Base-by-base conservation (phyloP, 2,329 filamentous ascomycete genomes). In the Fusarium keratoplasticum region DNA sequence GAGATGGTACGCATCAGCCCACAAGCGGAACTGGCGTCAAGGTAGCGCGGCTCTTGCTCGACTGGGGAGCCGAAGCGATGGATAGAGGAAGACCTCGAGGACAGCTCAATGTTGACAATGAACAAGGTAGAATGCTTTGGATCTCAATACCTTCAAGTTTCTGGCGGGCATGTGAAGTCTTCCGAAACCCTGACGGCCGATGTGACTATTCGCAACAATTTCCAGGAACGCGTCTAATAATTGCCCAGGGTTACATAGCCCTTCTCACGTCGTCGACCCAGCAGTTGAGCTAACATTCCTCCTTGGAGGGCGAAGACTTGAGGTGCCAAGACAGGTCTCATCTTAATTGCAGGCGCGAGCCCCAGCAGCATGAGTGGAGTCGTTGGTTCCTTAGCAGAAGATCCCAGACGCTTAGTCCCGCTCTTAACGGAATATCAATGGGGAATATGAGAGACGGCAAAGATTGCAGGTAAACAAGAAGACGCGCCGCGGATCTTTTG, bases 301-400 rank as follows among this genome's bases (percentile, higher is more conserved):
- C 76, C 70, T 74, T 67, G 70, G 76, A 77, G 70, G 35, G 60
- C 2, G 55, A 69, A 38, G 35, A 79, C 44, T 69, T 58, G 58
- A 69, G 61, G 54, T 67, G 73, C 70, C 66, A 76, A 77, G 74
- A 72, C 64, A 71, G 61, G 76, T 74, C 77, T 78, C 77, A 79
- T 79, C 71, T 78, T 78, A 77, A 77, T 76, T 76, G 74, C 68
- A 69, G 68, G 61, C 54, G 65, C 62, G 61, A 74, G 67, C 60
- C 66, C 61, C 35, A 64, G 62, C 66, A 67, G 64, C 54, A 42
- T 42, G 59, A 44, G 72, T 78, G 76, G 76, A 74, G 66, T 38
- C 61, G 61, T 42, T 64, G 22, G 38, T 61, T 67, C 35, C 52
- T 67, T 44, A 61, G 72, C 35, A 68, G 27, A 67, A n/a, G 55